Base-by-base conservation (phyloP, 1,284 basidiomycete species). In the Sporisorium exsertum region DNA sequence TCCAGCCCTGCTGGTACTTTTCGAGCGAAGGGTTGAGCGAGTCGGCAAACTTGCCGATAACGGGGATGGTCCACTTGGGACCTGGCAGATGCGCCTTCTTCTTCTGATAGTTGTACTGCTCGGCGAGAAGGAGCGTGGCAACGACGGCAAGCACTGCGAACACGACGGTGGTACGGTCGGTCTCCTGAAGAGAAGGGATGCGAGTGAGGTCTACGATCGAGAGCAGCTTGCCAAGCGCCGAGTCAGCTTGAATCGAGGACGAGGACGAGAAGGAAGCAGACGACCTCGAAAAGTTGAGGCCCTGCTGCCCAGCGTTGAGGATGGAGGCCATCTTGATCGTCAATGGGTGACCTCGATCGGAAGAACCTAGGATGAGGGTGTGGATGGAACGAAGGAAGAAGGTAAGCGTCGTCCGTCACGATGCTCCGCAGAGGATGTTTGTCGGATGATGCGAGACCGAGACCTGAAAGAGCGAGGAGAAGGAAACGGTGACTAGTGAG, bases 41-140 rank as follows among this genome's bases (percentile, higher is more conserved):
- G 57, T 85, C 84, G 57, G 79, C 72, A 66, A 85, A 85, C 70
- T 84, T 84, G 62, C 84, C 84, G 50, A 85, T 84, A 52, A 85
- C 63, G 26, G 84, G 84, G 59, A 84, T 85, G 27, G 83, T 84
- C 84, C 84, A 85, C 55, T 65, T 74, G 8, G 84, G 72, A 29
- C 84, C 84, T 20, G 84, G 84, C 2, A 85, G 74, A 32, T 64
- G 58, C 12, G 58, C 77, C 75, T 85, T 85, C 64, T 79, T 83
- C 52, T 67, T 58, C 47, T 77, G 74, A 59, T 83, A 83, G 51
- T 53, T 59, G 75, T 75, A 67, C 66, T 83, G 81, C 72, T 83
- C 81, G 46, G 66, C 63, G 37, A 81, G 64, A 27, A 83, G 73
- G 9, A 69, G 60, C 8, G 80, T 76, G 5, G 77, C 77, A 29